Percentiles rank a stretch among this genome's conserved stretches.
Evolutionary conservation across 768 basidiomycete genomes (phyloP).

Genomic region (Tephrocybe rancida): DNA sequence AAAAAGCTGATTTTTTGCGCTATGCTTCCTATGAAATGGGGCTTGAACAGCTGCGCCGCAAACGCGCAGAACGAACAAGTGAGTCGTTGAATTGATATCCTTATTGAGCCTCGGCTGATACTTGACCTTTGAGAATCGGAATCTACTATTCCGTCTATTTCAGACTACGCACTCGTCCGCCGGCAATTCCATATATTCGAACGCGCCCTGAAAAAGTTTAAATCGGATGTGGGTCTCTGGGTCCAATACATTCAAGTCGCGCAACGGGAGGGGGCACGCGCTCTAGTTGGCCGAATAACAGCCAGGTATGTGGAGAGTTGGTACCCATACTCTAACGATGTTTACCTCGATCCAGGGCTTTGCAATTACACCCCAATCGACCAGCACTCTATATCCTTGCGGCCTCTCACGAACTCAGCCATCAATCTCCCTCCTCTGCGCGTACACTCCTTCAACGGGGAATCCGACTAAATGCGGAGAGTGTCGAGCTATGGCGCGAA

Average conservation of each 20-base stretch:
- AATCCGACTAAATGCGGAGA: conserved; percentile 74
- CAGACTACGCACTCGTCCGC: conserved; percentile 83
- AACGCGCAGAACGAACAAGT: conserved; percentile 76
- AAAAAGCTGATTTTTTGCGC: conserved; percentile 86
- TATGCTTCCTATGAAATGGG: conserved; percentile 94
- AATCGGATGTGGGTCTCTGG: conserved; percentile 86
- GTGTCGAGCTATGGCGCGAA: conserved; percentile 82
- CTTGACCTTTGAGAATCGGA: conserved; percentile 36
- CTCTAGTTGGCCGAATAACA: conserved; percentile 79
- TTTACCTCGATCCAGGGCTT: conserved; percentile 53
- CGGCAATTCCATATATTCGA: conserved; percentile 91
- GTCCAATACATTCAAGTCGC: conserved; percentile 87
- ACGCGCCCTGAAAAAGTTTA: conserved; percentile 87
- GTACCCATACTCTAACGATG: conserved; percentile 1
- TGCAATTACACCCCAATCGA: conserved; percentile 84
- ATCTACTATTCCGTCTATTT: conserved; percentile 61
- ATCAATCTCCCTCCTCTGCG: conserved; percentile 75
- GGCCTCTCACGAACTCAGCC: conserved; percentile 79
- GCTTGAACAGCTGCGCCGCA: conserved; percentile 78
- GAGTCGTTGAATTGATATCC: conserved; percentile 20
- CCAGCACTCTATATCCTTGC: conserved; percentile 82
- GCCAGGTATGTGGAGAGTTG: conserved; percentile 61
- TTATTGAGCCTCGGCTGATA: background rate
- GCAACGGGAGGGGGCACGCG: conserved; percentile 75
- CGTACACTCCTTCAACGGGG: conserved; percentile 86